These are phyloP conservation scores for Ophiostoma fasciatum DNA, from an alignment of 2,329 filamentous ascomycete genomes.

Conservation along the genomic window DNA sequence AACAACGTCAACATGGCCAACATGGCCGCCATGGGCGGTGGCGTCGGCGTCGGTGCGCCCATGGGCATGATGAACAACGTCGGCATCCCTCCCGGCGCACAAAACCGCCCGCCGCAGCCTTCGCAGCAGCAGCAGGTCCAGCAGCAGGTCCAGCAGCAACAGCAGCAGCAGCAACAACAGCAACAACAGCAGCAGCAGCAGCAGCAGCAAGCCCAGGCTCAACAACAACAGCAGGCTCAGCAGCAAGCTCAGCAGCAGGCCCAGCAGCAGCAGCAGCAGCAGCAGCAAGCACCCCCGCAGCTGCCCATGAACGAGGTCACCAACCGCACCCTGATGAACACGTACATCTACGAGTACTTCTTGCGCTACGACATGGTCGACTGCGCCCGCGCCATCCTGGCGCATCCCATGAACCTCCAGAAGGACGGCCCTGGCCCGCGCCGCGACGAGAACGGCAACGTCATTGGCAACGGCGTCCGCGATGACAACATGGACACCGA, in stretches of 20 bases:
- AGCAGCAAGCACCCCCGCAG: conserved; percentile 18
- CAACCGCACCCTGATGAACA: conserved; percentile 53
- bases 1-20: conserved; percentile 54
- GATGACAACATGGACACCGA: conserved; percentile 75
- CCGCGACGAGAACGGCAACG: conserved; percentile 51
- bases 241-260: conserved; percentile 18
- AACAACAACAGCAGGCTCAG: not conserved
- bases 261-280: conserved; percentile 13
- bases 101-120: conserved; percentile 12
- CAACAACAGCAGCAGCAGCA: conserved; percentile 1
- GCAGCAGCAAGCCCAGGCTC: conserved; percentile 1
- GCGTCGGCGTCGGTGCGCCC: conserved; percentile 45
- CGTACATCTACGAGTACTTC: conserved; percentile 86
- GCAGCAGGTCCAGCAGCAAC: not conserved
- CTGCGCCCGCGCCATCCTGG: conserved; percentile 61
- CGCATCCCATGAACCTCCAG: conserved; percentile 49
- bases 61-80: conserved; percentile 56
- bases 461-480: conserved; percentile 51
- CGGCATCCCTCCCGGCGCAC: conserved; percentile 20
- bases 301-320: conserved; percentile 24
- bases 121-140: not conserved
- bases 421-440: conserved; percentile 57
- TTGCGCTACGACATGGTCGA: conserved; percentile 73
- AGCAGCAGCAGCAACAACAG: conserved; percentile 2
- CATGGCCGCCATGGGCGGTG: conserved; percentile 57